Base-by-base conservation (phyloP, 2,329 filamentous ascomycete genomes). In the Fusarium phyllophilum region DNA sequence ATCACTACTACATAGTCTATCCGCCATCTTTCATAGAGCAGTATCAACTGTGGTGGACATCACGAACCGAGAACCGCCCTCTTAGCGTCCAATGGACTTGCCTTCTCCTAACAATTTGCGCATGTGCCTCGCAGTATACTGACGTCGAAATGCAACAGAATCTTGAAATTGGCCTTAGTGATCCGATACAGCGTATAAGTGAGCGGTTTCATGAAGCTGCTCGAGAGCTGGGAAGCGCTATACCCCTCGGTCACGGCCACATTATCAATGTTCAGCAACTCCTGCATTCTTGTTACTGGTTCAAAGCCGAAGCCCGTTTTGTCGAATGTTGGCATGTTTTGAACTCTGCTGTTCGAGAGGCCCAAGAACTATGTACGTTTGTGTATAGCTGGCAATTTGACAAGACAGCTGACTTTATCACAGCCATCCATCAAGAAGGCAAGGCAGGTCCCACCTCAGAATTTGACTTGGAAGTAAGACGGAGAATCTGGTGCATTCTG, bases 1-100 rank as follows among this genome's bases (percentile, higher is more conserved):
- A 78, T 56, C 82, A 83, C 66, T 82, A 82, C 76, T 84, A 84
- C 65, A 81, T 83, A 55, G 72, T 83, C 36, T 83, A 84, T 60
- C 81, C 83, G 1, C 70, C 78, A 1, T 74, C 76, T 10, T 83
- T 84, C 41, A 41, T 82, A 18, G 78, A 81, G 41, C 81, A 83
- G 31, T 84, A 84, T 48, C 74, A 79, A 39, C 64, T 72, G 20
- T 84, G 83, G 82, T 84, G 82, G 81, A 58, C 66, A 22, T 68
- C 74, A 29, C 78, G 81, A 39, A 72, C 76, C 45, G 77, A 77
- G 17, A 72, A 76, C 36, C 73, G 73, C 26, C 81, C 81, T n/a
- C 75, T 84, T 4, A 75, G 78, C 34, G 72, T 83, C 8, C 81
- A 81, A 57, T 84, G 81, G 81, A 84, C 83, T 13, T 81, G 81